phyloP scores from a whole-genome alignment of 768 basidiomycete genomes.

The Boletus edulis region DNA sequence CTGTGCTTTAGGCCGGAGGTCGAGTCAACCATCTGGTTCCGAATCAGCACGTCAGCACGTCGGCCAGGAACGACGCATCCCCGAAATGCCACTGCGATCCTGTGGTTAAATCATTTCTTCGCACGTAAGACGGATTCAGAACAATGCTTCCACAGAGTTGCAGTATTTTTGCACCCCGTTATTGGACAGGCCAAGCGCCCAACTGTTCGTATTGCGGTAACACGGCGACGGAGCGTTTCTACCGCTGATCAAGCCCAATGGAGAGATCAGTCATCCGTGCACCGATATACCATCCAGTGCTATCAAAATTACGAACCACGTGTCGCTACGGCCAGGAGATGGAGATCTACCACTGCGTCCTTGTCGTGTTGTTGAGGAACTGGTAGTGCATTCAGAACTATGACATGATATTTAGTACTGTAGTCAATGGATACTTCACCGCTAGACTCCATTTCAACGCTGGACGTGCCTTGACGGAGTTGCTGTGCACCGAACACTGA shows the following conservation, averaged over 20 bases:
- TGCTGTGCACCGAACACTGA: slow-evolving; percentile 21
- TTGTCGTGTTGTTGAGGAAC: slow-evolving; percentile 17
- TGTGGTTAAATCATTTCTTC: slow-evolving; percentile 15
- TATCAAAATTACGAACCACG: slow-evolving; percentile 14
- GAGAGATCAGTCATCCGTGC: slow-evolving; percentile 12
- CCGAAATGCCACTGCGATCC: slow-evolving; percentile 6
- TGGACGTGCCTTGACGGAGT: background rate
- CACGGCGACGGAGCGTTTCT: slow-evolving; percentile 12
- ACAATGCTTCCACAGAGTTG: slow-evolving; percentile 2
- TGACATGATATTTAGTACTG: background rate
- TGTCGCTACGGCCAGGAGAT: background rate
- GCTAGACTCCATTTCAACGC: background rate
- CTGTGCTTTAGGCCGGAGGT: slow-evolving; percentile 20
- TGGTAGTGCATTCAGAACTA: background rate
- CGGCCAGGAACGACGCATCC: slow-evolving; percentile 25
- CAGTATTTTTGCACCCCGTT: slow-evolving; percentile 13
- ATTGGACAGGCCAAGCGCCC: slow-evolving; percentile 7
- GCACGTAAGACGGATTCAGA: slow-evolving; percentile 7
- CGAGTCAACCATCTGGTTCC: slow-evolving; percentile 10
- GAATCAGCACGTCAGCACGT: slow-evolving; percentile 13
- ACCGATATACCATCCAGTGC: slow-evolving; percentile 9
- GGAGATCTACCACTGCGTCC: slow-evolving; percentile 11
- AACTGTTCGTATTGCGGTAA: slow-evolving; percentile 1
- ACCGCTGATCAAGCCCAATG: slow-evolving; percentile 20
- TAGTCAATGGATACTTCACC: background rate